Conservation (phyloP, 176 grass and related monocot species). For the Paspalum vaginatum region DNA sequence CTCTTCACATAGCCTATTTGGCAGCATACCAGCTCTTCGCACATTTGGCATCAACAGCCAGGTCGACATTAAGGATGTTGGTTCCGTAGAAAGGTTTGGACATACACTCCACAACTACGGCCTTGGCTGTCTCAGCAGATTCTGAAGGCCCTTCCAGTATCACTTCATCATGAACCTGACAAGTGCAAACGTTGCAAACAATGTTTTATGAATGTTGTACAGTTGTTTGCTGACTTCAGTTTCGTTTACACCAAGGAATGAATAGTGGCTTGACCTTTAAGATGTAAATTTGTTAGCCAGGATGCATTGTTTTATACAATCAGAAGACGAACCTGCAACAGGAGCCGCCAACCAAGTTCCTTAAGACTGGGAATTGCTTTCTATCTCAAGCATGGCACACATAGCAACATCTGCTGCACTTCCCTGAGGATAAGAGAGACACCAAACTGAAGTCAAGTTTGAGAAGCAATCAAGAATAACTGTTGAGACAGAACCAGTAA, state of each 20-base stretch:
- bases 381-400: constrained; percentile 98
- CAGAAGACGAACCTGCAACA: constrained; percentile 69
- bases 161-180: constrained; percentile 88
- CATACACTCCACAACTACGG: constrained; percentile 89
- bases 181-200: not conserved
- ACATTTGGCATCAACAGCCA: constrained; percentile 83
- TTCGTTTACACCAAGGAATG: not conserved
- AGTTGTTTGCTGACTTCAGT: not conserved
- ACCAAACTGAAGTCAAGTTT: constrained; percentile 6
- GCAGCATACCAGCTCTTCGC: constrained; percentile 87
- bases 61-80: constrained; percentile 73
- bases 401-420: constrained; percentile 96
- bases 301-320: not conserved
- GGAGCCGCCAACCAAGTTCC: constrained; percentile 90
- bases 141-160: constrained; percentile 81
- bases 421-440: constrained; percentile 60
- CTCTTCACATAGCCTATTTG: constrained; percentile 76
- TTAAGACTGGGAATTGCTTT: constrained; percentile 73
- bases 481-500: constrained; percentile 32
- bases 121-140: constrained; percentile 63
- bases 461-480: constrained; percentile 2
- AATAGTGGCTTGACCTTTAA: not conserved
- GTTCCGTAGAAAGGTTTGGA: constrained; percentile 79
- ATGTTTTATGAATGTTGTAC: not conserved
- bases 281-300: constrained; percentile 19